These are phyloP conservation scores for Gnomoniopsis smithogilvyi DNA, from an alignment of 2,329 filamentous ascomycete genomes.

Conservation along the genomic window DNA sequence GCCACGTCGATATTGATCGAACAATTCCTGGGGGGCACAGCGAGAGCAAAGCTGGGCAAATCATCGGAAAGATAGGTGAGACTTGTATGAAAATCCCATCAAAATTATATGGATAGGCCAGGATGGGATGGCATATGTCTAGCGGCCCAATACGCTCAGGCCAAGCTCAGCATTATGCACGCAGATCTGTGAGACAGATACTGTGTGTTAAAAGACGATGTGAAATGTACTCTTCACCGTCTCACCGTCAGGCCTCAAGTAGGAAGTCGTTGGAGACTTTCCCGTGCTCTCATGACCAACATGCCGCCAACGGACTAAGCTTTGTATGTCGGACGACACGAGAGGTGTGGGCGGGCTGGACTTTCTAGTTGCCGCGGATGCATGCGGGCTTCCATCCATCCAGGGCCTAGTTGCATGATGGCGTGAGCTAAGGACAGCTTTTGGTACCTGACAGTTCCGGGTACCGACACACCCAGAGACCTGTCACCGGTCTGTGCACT, in stretches of 20 bases:
- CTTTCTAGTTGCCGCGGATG: neutral
- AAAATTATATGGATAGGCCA: neutral
- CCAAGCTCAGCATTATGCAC: neutral
- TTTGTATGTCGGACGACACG: slow-evolving; percentile 3
- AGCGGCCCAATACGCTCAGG: slow-evolving; percentile 11
- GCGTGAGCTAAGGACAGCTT: neutral
- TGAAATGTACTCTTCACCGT: neutral
- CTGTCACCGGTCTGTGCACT: neutral
- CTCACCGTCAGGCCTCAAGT: neutral
- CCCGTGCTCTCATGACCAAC: neutral
- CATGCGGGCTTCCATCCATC: slow-evolving; percentile 4
- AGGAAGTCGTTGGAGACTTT: neutral
- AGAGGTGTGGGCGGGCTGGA: neutral
- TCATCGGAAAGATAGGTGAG: slow-evolving; percentile 6
- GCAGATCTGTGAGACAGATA: neutral
- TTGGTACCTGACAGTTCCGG: neutral
- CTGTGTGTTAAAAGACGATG: neutral
- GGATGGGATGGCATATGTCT: slow-evolving; percentile 3
- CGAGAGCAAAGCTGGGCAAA: slow-evolving; percentile 20
- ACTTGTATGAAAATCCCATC: neutral
- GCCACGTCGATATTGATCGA: slow-evolving; percentile 33
- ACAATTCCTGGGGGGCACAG: slow-evolving; percentile 18
- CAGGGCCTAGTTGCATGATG: neutral
- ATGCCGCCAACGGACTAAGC: neutral
- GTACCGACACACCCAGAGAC: neutral